Percentiles rank a stretch among this genome's conserved stretches.
Conservation (phyloP, 805 yeast species). For the Ogataea zsoltii region DNA sequence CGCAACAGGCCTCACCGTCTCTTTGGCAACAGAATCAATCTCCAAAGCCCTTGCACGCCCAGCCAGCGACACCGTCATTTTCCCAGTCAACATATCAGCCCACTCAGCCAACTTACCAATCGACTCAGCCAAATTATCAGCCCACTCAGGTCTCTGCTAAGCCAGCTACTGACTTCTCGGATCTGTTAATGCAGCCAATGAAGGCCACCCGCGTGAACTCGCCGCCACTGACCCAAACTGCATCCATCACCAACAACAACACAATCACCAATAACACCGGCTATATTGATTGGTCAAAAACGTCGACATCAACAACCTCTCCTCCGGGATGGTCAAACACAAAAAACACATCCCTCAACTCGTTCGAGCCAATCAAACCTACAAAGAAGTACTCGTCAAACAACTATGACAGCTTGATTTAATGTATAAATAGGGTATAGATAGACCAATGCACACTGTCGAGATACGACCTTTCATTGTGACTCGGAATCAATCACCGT, state of each 20-base stretch:
- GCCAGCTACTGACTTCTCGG: conserved; percentile 1
- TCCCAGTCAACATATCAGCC: background rate
- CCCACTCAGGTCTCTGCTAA: conserved; percentile 1
- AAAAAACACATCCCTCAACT: background rate
- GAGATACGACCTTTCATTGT: too few species aligned
- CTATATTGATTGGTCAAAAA: conserved; percentile 13
- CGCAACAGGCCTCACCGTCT: too few species aligned
- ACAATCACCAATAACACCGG: too few species aligned
- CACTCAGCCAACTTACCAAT: background rate
- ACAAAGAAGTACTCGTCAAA: conserved; percentile 17
- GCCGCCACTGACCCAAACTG: conserved; percentile 7
- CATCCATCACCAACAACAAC: too few species aligned
- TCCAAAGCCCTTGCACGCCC: too few species aligned
- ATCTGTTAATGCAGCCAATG: conserved; percentile 27
- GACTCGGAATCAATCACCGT: background rate
- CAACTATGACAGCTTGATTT: conserved; percentile 12
- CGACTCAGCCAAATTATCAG: background rate
- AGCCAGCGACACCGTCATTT: too few species aligned
- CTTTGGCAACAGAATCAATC: too few species aligned
- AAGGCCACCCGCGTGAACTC: conserved; percentile 15
- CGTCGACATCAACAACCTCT: too few species aligned
- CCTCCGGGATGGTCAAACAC: conserved; percentile 1
- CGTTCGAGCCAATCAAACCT: conserved; percentile 25
- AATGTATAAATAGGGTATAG: background rate
- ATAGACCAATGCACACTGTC: too few species aligned